Percentiles rank a stretch among this genome's conserved stretches.
These are phyloP conservation scores for Pseudomassariella vexata DNA, from an alignment of 2,329 filamentous ascomycete species.

Conservation along the genomic window DNA sequence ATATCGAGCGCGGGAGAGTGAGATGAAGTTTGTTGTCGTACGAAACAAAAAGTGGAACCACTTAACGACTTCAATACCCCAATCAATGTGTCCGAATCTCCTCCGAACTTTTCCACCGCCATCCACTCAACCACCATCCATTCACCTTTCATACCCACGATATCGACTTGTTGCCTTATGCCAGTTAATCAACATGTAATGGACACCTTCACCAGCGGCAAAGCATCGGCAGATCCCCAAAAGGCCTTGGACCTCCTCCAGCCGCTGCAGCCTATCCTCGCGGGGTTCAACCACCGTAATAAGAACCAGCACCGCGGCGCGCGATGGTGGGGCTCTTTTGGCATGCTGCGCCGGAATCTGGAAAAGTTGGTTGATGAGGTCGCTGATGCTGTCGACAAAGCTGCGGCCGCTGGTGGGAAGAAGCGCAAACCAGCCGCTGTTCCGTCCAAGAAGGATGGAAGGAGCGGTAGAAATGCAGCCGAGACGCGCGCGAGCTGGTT, in stretches of 20 bases:
- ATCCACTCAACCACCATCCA: no score
- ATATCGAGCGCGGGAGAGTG: no score
- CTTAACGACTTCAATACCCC: no score
- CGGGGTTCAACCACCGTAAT: conserved; percentile 75
- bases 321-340: conserved; percentile 75
- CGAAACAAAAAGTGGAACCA: no score
- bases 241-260: conserved; percentile 26
- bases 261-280: conserved; percentile 50
- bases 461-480: conserved; percentile 13
- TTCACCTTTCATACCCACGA: no score
- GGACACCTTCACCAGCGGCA: no score
- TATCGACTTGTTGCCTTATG: no score
- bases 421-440: conserved; percentile 32
- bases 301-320: conserved; percentile 81
- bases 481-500: conserved; percentile 31
- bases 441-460: conserved; percentile 21
- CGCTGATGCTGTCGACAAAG: conserved; percentile 14
- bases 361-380: conserved; percentile 43
- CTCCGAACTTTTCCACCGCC: no score
- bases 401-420: conserved; percentile 17
- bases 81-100: no score
- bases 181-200: no score
- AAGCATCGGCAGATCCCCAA: no score
- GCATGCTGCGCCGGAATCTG: conserved; percentile 63
- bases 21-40: no score